phyloP scores from a whole-genome alignment of 2,329 filamentous ascomycete species.

The Phialophora expanda region DNA sequence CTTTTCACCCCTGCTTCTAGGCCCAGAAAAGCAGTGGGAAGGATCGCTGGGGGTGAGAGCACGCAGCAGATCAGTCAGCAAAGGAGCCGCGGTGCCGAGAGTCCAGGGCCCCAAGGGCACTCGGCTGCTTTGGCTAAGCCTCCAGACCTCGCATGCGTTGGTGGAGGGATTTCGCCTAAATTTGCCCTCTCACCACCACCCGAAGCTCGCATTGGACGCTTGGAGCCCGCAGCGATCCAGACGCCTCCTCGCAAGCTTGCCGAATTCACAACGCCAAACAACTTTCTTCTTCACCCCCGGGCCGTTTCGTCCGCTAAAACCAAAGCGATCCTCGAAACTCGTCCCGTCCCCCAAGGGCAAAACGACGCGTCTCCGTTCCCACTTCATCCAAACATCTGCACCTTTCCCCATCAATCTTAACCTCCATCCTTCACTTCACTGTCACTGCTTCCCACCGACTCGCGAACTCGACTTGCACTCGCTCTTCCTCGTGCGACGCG shows the following conservation, averaged over 20 bases:
- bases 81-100: slow-evolving; percentile 10
- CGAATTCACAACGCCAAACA: slow-evolving; percentile 9
- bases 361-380: slow-evolving; percentile 33
- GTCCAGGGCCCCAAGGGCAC: neutral
- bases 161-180: slow-evolving; percentile 11
- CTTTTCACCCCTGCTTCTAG: slow-evolving; percentile 14
- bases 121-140: slow-evolving; percentile 16
- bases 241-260: slow-evolving; percentile 3
- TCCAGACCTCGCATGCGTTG: slow-evolving; percentile 11
- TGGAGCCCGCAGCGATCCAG: slow-evolving; percentile 2
- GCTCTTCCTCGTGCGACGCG: slow-evolving; percentile 26
- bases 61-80: slow-evolving; percentile 23
- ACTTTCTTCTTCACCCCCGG: slow-evolving; percentile 30
- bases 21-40: slow-evolving; percentile 18
- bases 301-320: slow-evolving; percentile 31
- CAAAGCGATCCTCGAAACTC: slow-evolving; percentile 19
- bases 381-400: slow-evolving; percentile 33
- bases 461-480: slow-evolving; percentile 3
- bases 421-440: slow-evolving; percentile 11
- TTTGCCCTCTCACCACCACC: slow-evolving; percentile 11
- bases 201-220: slow-evolving; percentile 8
- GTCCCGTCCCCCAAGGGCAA: neutral
- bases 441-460: neutral
- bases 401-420: slow-evolving; percentile 6
- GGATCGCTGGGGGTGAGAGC: slow-evolving; percentile 19